Evolutionary conservation across 306 rosid species (phyloP).

Genomic region (Rubus idaeus): DNA sequence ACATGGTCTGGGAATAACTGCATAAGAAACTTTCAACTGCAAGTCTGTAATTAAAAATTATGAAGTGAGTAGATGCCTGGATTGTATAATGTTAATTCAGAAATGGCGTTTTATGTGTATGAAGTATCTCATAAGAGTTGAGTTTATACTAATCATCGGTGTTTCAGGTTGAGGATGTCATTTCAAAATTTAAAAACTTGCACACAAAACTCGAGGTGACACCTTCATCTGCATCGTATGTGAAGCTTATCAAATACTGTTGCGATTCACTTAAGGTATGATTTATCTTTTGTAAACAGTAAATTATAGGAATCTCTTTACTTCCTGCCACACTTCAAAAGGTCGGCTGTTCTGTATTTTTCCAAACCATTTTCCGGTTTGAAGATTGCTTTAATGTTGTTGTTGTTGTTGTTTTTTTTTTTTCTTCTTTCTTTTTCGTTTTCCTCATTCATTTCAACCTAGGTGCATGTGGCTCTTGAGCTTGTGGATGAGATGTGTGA

Average conservation of each 20-base stretch:
- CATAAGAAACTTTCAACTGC: background rate
- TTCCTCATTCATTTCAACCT: conserved; percentile 20
- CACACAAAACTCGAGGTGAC: conserved; percentile 55
- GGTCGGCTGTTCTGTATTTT: background rate
- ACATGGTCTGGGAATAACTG: background rate
- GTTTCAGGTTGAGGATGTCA: conserved; percentile 77
- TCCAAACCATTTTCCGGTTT: background rate
- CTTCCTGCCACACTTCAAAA: conserved; percentile 12
- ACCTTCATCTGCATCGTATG: conserved; percentile 62
- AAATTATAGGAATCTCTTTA: conserved; percentile 7
- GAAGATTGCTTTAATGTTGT: conserved; percentile 2
- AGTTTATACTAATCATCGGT: conserved; percentile 20
- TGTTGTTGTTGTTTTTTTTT: background rate
- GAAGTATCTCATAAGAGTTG: conserved; percentile 1
- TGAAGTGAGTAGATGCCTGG: background rate
- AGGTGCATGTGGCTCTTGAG: conserved; percentile 75
- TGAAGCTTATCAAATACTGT: conserved; percentile 61
- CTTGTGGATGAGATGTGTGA: conserved; percentile 62
- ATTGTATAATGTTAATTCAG: background rate
- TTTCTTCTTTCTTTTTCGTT: background rate
- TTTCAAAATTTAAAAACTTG: conserved; percentile 54
- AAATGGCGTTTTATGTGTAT: background rate
- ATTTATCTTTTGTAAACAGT: conserved; percentile 14
- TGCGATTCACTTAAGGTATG: conserved; percentile 68
- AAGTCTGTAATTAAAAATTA: background rate